phyloP scores from a whole-genome alignment of 192 early-diverging fungal species.

The Coemansia nantahalensis region DNA sequence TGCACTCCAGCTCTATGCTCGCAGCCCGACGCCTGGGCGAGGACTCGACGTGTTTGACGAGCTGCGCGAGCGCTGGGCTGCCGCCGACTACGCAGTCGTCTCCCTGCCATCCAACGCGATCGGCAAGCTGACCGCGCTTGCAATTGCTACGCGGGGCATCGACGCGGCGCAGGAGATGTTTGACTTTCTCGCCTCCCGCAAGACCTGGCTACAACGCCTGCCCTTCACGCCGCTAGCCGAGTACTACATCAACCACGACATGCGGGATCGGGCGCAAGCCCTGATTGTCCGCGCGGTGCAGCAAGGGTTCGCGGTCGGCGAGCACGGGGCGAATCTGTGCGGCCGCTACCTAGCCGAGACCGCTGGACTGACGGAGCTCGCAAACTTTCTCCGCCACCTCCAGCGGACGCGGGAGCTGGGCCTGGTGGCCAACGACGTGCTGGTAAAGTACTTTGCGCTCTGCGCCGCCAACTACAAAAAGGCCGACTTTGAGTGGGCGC shows the following conservation, averaged over 20 bases:
- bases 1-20: constrained; percentile 10
- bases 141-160: constrained; percentile 23
- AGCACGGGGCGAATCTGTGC: constrained; percentile 12
- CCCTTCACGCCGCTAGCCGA: constrained; percentile 34
- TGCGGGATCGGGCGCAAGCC: constrained; percentile 11
- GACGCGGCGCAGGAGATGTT: constrained; percentile 17
- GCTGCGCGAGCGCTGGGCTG: constrained; percentile 8
- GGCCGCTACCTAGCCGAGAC: constrained; percentile 13
- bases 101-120: constrained; percentile 1
- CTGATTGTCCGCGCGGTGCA: constrained; percentile 28
- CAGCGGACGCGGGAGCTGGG: constrained; percentile 16
- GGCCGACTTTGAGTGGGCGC: constrained; percentile 37
- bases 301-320: constrained; percentile 20
- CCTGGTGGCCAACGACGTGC: constrained; percentile 9
- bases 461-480: constrained; percentile 14
- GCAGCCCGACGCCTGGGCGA: not conserved
- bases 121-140: not conserved
- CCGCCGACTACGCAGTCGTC: constrained; percentile 12
- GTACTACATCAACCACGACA: constrained; percentile 25
- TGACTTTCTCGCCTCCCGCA: constrained; percentile 20
- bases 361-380: constrained; percentile 11
- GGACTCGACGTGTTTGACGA: constrained; percentile 17
- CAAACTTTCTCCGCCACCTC: constrained; percentile 47
- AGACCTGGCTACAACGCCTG: constrained; percentile 8
- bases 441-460: constrained; percentile 15